Base-by-base conservation (phyloP, 176 grass and related monocot species). In the Miscanthus lutarioriparius region DNA sequence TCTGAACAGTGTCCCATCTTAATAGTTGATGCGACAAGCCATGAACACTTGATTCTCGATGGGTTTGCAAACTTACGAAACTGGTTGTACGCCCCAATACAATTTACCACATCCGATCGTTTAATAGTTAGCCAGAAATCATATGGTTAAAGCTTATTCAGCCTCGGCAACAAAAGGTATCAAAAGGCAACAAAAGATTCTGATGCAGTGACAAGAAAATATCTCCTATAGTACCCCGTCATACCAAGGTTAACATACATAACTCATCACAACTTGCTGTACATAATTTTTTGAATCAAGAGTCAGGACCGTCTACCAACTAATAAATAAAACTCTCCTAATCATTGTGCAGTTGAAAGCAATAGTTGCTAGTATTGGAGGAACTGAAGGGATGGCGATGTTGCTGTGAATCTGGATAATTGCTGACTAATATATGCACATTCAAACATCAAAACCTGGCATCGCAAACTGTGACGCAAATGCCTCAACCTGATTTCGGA, bases 391-490 rank as follows among this genome's bases (percentile, higher is more conserved):
- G 64, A 38, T 35, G 14, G 20, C n/a, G 41, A 68, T 62, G 39
- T 71, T 70, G 61, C 51, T 70, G 80, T 89, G 33, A 83, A 86
- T 84, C 64, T 43, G 69, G 61, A 76, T 27, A 84, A 80, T 79
- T 51, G 76, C 45, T n/a, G 37, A 82, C 26, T 81, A 62, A 69
- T 76, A 76, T 76, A 89, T 84, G 37, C 26, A 79, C 75, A 86
- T 6, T 96, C 84, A 99, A 23, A 86, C 68, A 80, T 99, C 96
- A 84, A 96, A 99, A 62, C 76, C 93, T 73, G 96, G 93, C 91
- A 99, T 91, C 37, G 86, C 96, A 90, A 96, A 99, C 77, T 87
- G 93, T 22, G 81, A 96, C n/a, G 91, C 91, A 81, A 99, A 99
- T 54, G 86, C 61, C 53, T 99, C 96, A 0, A 99, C 91, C 74